A percentile compares a stretch with the other conserved stretches of the same genome.
Evolutionary conservation across 164 flowering plant species (phyloP).

Genomic region (Warburgia ugandensis): DNA sequence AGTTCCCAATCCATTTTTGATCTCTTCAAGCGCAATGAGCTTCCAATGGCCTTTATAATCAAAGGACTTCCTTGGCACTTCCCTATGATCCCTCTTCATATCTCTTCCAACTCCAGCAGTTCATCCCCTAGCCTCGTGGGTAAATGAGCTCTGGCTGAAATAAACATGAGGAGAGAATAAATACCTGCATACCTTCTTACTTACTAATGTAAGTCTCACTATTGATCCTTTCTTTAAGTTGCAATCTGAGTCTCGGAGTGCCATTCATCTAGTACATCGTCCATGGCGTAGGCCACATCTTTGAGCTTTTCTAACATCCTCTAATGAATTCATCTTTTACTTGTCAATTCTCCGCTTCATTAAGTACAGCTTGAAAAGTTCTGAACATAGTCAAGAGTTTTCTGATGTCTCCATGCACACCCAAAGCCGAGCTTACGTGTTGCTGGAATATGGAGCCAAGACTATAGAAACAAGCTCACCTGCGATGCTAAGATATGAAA

Average conservation of each 20-base stretch:
- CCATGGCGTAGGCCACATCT: background rate
- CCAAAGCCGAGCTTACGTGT: background rate
- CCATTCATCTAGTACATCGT: background rate
- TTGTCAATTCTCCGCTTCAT: background rate
- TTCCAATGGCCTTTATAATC: background rate
- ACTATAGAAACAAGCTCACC: too few relatives aligned
- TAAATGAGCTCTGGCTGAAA: too few relatives aligned
- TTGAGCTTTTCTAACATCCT: background rate
- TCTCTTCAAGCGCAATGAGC: background rate
- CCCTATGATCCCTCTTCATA: background rate
- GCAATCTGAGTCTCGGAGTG: background rate
- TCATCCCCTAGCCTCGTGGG: conserved; percentile 1
- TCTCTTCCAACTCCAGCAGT: background rate
- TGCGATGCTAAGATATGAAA: too few relatives aligned
- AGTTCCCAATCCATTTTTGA: background rate
- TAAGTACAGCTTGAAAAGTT: background rate
- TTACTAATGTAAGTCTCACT: too few relatives aligned
- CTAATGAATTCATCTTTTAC: background rate
- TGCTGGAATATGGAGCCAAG: background rate
- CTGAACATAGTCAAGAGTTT: background rate
- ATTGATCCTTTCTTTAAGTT: background rate
- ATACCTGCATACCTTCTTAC: too few relatives aligned
- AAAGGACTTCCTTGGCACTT: conserved; percentile 6
- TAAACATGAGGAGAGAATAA: background rate
- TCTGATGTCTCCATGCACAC: background rate